These are phyloP conservation scores for Apiotrichum akiyoshidainum DNA, from an alignment of 1,284 basidiomycete genomes.

Conservation along the genomic window DNA sequence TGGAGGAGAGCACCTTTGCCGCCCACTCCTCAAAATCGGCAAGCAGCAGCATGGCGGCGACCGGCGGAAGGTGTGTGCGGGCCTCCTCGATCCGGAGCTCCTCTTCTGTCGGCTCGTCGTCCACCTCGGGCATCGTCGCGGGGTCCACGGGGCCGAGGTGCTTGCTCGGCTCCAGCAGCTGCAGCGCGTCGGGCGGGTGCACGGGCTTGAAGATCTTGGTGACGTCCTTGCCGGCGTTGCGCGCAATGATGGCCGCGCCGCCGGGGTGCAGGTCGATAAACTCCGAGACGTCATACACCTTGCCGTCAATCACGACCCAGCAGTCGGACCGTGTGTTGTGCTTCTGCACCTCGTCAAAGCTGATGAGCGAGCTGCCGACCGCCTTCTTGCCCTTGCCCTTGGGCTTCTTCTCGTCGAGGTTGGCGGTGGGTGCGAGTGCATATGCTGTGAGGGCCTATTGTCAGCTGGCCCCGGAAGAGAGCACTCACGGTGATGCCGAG, in stretches of 20 bases:
- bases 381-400: neutral
- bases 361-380: constrained; percentile 33
- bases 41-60: constrained; percentile 46
- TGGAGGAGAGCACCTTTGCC: constrained; percentile 49
- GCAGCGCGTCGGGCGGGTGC: constrained; percentile 52
- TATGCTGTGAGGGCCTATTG: constrained; percentile 7
- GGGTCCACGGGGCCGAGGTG: constrained; percentile 68
- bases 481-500: neutral
- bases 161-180: constrained; percentile 55
- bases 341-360: constrained; percentile 56
- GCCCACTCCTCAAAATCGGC: constrained; percentile 51
- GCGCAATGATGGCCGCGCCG: constrained; percentile 55
- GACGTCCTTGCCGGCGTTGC: constrained; percentile 59
- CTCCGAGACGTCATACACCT: constrained; percentile 64
- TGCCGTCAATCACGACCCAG: constrained; percentile 75
- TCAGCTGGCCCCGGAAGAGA: neutral
- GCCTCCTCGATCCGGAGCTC: constrained; percentile 13
- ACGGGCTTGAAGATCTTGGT: constrained; percentile 55
- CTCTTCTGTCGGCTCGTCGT: constrained; percentile 9
- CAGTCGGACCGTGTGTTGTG: constrained; percentile 59
- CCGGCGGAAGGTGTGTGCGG: constrained; percentile 26
- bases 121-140: constrained; percentile 52
- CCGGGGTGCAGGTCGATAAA: constrained; percentile 65
- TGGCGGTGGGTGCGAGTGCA: neutral
- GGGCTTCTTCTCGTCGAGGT: constrained; percentile 2